Conservation (phyloP, 78 protist genomes). For the Dictyostelium firmibasis region DNA sequence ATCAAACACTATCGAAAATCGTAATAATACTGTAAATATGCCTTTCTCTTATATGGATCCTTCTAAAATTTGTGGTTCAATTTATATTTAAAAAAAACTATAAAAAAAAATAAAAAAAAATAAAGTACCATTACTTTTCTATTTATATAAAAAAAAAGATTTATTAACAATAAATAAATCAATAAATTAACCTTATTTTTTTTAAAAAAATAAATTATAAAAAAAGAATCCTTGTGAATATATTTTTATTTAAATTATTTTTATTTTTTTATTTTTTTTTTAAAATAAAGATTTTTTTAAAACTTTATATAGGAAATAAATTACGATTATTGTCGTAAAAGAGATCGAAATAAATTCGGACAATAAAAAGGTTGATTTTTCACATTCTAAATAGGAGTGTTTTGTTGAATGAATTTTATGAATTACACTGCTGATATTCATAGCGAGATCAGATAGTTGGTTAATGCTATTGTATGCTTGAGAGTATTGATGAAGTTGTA, state of each 20-base stretch:
- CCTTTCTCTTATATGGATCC: conserved; percentile 42
- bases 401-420: not conserved
- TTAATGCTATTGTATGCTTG: not conserved
- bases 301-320: not conserved
- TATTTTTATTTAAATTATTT: too few relatives aligned
- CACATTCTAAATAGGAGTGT: conserved; percentile 58
- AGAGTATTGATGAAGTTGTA: not conserved
- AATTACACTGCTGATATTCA: not conserved
- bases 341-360: not conserved
- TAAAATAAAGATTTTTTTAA: not conserved
- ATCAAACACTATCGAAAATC: not conserved
- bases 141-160: not conserved
- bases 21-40: conserved; percentile 3
- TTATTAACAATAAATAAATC: not conserved
- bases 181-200: not conserved
- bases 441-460: not conserved
- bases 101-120: not conserved
- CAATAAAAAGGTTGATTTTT: conserved; percentile 10
- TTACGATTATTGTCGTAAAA: not conserved
- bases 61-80: conserved; percentile 18
- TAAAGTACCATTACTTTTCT: not conserved
- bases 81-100: not conserved
- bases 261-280: not conserved
- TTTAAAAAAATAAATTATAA: not conserved
- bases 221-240: too few relatives aligned